Conservation (phyloP, 768 basidiomycete species). For the Suillus subluteus region DNA sequence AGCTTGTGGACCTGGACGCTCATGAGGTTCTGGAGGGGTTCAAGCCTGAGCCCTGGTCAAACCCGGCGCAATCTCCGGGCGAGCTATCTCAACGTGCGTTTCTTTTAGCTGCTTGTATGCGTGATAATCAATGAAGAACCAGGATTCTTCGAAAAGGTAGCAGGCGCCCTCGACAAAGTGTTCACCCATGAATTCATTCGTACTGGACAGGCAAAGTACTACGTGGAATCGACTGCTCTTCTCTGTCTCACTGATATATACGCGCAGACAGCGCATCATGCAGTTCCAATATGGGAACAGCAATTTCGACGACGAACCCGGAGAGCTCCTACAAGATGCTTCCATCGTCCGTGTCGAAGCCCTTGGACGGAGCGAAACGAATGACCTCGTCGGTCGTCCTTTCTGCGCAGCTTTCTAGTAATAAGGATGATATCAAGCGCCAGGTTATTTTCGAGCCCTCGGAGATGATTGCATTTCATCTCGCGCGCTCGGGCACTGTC, state of each 20-base stretch:
- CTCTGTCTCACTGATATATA: conserved; percentile 13
- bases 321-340: conserved; percentile 38
- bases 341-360: conserved; percentile 58
- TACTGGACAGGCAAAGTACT: conserved; percentile 39
- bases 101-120: conserved; percentile 2
- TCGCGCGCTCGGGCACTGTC: conserved; percentile 34
- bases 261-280: conserved; percentile 46
- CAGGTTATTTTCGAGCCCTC: conserved; percentile 67
- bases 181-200: conserved; percentile 41
- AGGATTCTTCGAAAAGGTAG: conserved; percentile 57
- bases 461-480: conserved; percentile 63
- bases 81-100: conserved; percentile 46
- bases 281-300: conserved; percentile 59
- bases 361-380: conserved; percentile 40
- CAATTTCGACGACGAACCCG: conserved; percentile 36
- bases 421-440: conserved; percentile 37
- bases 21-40: conserved; percentile 53
- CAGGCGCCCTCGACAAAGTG: conserved; percentile 47
- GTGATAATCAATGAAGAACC: neutral
- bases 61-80: conserved; percentile 40
- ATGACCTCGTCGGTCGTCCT: conserved; percentile 62
- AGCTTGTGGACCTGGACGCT: conserved; percentile 58
- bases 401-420: conserved; percentile 38
- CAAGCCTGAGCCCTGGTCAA: conserved; percentile 43
- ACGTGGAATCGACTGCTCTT: conserved; percentile 1